phyloP scores from a whole-genome alignment of 2,329 filamentous ascomycete genomes.

The Hypoxylon sp. region DNA sequence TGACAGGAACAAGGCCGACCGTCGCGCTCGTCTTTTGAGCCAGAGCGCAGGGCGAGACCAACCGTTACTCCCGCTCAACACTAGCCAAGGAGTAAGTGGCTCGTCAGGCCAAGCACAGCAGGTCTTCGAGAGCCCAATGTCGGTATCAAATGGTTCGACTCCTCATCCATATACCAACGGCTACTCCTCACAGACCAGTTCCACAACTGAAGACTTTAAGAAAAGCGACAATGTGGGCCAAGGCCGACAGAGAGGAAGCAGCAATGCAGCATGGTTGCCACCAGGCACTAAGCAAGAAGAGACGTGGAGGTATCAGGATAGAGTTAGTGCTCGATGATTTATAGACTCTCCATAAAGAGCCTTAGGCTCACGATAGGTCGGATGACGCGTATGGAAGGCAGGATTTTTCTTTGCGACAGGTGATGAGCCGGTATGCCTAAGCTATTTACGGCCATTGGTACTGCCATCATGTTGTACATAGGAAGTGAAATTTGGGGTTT shows the following conservation, averaged over 20 bases:
- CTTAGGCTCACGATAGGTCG: constrained; percentile 38
- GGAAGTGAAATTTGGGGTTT: constrained; percentile 32
- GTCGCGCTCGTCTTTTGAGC: constrained; percentile 79
- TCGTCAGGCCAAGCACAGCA: constrained; percentile 51
- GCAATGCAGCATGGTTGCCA: constrained; percentile 75
- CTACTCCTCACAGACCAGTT: constrained; percentile 56
- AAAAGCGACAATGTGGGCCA: constrained; percentile 66
- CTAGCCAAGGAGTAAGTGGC: constrained; percentile 58
- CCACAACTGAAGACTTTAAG: constrained; percentile 66
- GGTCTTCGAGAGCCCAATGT: constrained; percentile 58
- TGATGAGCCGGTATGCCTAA: constrained; percentile 30
- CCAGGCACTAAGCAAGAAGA: constrained; percentile 88
- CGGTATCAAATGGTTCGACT: constrained; percentile 50
- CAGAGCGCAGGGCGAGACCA: constrained; percentile 59
- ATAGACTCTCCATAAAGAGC: constrained; percentile 9
- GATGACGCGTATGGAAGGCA: constrained; percentile 45
- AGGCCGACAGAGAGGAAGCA: constrained; percentile 60
- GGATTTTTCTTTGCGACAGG: constrained; percentile 36
- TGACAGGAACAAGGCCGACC: constrained; percentile 89
- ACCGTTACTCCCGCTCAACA: constrained; percentile 77
- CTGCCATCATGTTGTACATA: constrained; percentile 42
- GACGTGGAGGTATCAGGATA: constrained; percentile 76
- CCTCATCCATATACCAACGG: constrained; percentile 64
- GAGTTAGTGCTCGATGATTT: constrained; percentile 44
- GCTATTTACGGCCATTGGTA: constrained; percentile 21